Conservation (phyloP, 441 rosid species). For the Breynia disticha region DNA sequence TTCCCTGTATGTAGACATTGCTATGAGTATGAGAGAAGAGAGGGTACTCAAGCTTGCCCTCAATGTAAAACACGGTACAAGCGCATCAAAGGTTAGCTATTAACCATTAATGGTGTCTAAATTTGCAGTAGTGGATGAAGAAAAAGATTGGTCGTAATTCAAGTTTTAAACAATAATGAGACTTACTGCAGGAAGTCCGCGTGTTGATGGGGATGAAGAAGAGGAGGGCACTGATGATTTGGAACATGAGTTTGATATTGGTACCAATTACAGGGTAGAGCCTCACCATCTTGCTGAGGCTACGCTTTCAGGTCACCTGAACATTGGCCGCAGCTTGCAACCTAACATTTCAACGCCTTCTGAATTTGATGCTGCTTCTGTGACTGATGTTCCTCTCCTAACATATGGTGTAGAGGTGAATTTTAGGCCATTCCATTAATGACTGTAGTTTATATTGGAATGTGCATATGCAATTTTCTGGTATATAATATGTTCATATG, state of each 20-base stretch:
- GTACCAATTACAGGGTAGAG: slow-evolving; percentile 25
- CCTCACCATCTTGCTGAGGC: slow-evolving; percentile 39
- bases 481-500: slow-evolving; percentile 3
- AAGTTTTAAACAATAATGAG: not conserved
- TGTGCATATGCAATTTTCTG: no score
- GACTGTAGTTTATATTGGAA: not conserved
- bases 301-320: slow-evolving; percentile 38
- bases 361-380: slow-evolving; percentile 38
- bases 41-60: slow-evolving; percentile 75
- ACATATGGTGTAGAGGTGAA: slow-evolving; percentile 57
- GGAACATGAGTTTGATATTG: slow-evolving; percentile 56
- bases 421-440: not conserved
- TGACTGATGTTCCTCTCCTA: slow-evolving; percentile 45
- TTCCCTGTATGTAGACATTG: slow-evolving; percentile 76
- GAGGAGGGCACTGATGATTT: slow-evolving; percentile 69
- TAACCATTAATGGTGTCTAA: not conserved
- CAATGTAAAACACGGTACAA: slow-evolving; percentile 77
- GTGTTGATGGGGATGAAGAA: slow-evolving; percentile 83
- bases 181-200: slow-evolving; percentile 48
- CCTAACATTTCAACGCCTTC: slow-evolving; percentile 17
- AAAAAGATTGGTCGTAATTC: not conserved
- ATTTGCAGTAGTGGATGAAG: no score
- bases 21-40: slow-evolving; percentile 78
- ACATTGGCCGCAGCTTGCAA: slow-evolving; percentile 18
- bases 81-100: slow-evolving; percentile 52